Base-by-base conservation (phyloP, 306 rosid species). In the Quillaja saponaria region DNA sequence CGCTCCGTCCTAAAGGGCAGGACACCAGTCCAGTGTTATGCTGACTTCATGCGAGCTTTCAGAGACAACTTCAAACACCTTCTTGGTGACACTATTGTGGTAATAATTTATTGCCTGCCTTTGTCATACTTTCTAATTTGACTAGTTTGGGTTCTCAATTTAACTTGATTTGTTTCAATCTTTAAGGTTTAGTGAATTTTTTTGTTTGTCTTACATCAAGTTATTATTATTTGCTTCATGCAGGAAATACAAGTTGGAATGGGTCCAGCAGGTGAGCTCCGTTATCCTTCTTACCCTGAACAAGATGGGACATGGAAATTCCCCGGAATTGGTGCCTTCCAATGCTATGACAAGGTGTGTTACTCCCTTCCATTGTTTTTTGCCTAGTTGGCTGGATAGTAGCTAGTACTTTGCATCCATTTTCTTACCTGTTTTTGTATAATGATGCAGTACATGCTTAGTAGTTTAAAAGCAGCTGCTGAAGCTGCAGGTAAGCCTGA, bases 191-290 rank as follows among this genome's bases (percentile, higher is more conserved):
- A 8, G 14, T 8, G 15, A 39, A 54, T 8, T 6, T 33, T 15
- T 12, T 15, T 44, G 19, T 40, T 3, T 12, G 62, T 66, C 17
- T 67, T 13, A 21, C 61, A 31, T 63, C 55, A 75, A 25, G 4
- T 8, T 58, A 37, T 35, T 35, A 1, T 40, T 6, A n/a, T 1
- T 58, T 49, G 12, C 15, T 56, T 19, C 56, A 42, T 31, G 48
- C 80, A 94, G 99, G 99, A 94, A 89, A 89, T 94, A 40, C 99
- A 94, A 89, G 97, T 85, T 54, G 99, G 99, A 11, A 94, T 94
- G 99, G 99, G 99, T 51, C 99, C 99, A n/a, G 96, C 97, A 0
- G 99, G 99, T 42, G 99, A 94, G 74, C 81, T 94, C 16, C 95
- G 99, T 20, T 94, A 94, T 41, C 99, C 99, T 38, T 89, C 99